These are phyloP conservation scores for Corymbia maculata DNA, from an alignment of 345 rosid genomes.

Conservation along the genomic window DNA sequence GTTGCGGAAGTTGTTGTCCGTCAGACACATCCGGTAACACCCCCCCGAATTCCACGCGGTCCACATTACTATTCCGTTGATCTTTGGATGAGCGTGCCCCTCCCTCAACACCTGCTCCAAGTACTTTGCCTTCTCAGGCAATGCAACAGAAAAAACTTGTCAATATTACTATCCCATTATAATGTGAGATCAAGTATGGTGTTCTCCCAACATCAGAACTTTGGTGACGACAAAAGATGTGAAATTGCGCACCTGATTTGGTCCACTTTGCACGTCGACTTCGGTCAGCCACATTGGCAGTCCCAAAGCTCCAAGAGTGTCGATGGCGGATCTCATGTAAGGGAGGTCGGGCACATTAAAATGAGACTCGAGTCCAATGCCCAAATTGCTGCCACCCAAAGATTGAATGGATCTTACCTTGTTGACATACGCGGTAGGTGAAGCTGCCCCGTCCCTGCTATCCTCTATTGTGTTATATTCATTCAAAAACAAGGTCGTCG, in stretches of 20 bases:
- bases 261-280: constrained; percentile 37
- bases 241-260: constrained; percentile 21
- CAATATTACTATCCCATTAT: not conserved
- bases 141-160: not conserved
- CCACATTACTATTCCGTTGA: constrained; percentile 60
- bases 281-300: constrained; percentile 83
- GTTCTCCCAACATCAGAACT: not conserved
- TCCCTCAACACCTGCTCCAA: constrained; percentile 64
- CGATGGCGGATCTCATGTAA: constrained; percentile 61
- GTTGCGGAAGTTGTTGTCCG: constrained; percentile 58
- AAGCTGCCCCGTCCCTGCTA: constrained; percentile 12
- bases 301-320: constrained; percentile 35
- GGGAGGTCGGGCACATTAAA: constrained; percentile 43
- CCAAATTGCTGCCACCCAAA: constrained; percentile 14
- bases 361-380: constrained; percentile 75
- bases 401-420: constrained; percentile 32
- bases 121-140: constrained; percentile 12
- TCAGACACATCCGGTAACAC: constrained; percentile 66
- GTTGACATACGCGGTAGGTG: constrained; percentile 35
- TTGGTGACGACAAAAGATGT: not conserved
- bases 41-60: constrained; percentile 44
- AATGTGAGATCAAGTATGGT: not conserved
- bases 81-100: constrained; percentile 50
- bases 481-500: constrained; percentile 44
- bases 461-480: constrained; percentile 66